These are phyloP conservation scores for Pythium utonaiense DNA, from an alignment of 352 stramenopile genomes.

Conservation along the genomic window DNA sequence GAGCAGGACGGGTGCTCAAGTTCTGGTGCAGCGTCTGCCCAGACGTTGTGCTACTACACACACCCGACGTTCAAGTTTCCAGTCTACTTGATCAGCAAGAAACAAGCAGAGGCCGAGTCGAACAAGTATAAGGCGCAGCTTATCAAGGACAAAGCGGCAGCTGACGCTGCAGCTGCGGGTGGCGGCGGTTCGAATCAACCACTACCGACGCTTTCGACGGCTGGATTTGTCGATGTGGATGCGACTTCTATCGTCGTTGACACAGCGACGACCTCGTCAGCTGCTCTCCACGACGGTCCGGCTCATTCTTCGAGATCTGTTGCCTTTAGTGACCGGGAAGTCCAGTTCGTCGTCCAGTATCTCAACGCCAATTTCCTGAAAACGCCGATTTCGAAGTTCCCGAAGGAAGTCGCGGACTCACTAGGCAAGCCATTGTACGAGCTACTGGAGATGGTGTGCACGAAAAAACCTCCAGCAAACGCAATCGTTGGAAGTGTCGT, in stretches of 20 bases:
- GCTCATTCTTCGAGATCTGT: not conserved
- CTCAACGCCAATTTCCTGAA: slow-evolving; percentile 82
- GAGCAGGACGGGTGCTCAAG: not conserved
- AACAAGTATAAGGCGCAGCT: slow-evolving; percentile 29
- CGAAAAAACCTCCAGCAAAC: slow-evolving; percentile 67
- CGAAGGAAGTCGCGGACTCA: slow-evolving; percentile 69
- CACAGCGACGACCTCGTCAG: not conserved
- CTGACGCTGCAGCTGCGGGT: not conserved
- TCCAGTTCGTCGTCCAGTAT: slow-evolving; percentile 77
- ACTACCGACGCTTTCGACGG: not conserved
- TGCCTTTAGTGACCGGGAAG: slow-evolving; percentile 39
- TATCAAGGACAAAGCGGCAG: slow-evolving; percentile 7
- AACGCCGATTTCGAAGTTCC: slow-evolving; percentile 63
- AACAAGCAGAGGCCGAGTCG: slow-evolving; percentile 39
- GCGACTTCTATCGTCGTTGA: slow-evolving; percentile 18
- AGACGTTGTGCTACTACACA: slow-evolving; percentile 29
- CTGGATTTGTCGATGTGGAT: slow-evolving; percentile 52
- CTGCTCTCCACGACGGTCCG: not conserved
- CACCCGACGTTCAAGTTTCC: slow-evolving; percentile 51
- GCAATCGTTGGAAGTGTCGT: slow-evolving; percentile 28
- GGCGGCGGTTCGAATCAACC: not conserved
- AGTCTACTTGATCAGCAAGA: slow-evolving; percentile 49
- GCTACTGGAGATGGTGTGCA: slow-evolving; percentile 87
- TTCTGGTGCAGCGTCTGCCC: not conserved
- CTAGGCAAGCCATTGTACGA: slow-evolving; percentile 84